phyloP scores from a whole-genome alignment of 2,329 filamentous ascomycete genomes.

The Xylariaceae sp. region DNA sequence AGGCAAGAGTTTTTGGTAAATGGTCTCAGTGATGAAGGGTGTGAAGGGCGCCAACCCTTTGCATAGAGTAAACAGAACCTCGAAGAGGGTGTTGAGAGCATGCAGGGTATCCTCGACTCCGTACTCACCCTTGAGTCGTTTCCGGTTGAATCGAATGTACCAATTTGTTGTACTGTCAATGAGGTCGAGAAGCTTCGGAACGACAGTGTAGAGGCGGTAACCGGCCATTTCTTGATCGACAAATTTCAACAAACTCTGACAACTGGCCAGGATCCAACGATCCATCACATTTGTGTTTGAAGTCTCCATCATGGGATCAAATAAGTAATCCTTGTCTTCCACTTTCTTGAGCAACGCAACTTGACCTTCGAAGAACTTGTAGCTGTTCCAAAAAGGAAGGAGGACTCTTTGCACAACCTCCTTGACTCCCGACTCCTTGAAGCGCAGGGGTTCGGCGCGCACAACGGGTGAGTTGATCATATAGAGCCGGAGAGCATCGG shows the following conservation, averaged over 20 bases:
- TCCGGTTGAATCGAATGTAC: constrained; percentile 95
- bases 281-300: constrained; percentile 92
- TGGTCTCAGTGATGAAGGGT: constrained; percentile 91
- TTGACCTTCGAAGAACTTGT: constrained; percentile 93
- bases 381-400: constrained; percentile 91
- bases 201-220: constrained; percentile 85
- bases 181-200: constrained; percentile 74
- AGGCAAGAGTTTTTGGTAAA: constrained; percentile 78
- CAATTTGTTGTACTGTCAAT: constrained; percentile 98
- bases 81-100: constrained; percentile 89
- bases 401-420: constrained; percentile 91
- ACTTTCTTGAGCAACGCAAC: constrained; percentile 83
- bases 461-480: constrained; percentile 96
- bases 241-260: constrained; percentile 85
- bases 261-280: constrained; percentile 88
- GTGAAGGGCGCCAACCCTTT: constrained; percentile 84
- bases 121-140: constrained; percentile 63
- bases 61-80: constrained; percentile 79
- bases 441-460: constrained; percentile 81
- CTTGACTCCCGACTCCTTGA: constrained; percentile 89
- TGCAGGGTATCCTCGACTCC: constrained; percentile 75
- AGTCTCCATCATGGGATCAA: constrained; percentile 70
- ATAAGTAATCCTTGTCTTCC: constrained; percentile 70
- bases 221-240: constrained; percentile 88
- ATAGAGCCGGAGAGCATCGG: constrained; percentile 89